A percentile compares a stretch with the other conserved stretches of the same genome.
Conservation (phyloP, 1,139 yeast species). For the Scheffersomyces illinoinensis region DNA sequence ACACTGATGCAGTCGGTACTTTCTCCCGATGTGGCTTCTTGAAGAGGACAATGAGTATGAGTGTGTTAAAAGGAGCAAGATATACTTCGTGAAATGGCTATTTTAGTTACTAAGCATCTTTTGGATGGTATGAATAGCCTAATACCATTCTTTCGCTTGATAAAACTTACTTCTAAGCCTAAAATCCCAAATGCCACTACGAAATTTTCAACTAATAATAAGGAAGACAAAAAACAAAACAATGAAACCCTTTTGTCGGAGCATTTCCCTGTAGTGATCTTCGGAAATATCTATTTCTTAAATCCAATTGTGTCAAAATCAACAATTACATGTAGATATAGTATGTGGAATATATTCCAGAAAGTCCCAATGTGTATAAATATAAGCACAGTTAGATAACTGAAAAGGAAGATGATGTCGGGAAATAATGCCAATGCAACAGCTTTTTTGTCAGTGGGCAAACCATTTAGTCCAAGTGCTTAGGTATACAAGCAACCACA, state of each 20-base stretch:
- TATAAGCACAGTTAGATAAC: neutral
- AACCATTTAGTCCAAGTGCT: conserved; percentile 1
- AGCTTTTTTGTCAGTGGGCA: neutral
- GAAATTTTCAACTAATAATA: neutral
- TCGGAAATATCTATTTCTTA: neutral
- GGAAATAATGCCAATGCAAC: neutral
- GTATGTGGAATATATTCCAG: neutral
- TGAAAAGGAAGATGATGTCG: no score
- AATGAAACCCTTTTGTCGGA: neutral
- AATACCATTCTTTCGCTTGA: neutral
- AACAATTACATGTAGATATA: neutral
- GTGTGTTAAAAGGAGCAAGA: neutral
- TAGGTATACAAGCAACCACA: conserved; percentile 5
- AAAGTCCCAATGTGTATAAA: neutral
- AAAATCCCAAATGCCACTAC: neutral
- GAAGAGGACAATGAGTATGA: neutral
- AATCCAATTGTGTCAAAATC: neutral
- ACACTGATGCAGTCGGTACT: neutral
- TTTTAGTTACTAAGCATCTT: neutral
- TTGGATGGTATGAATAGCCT: neutral
- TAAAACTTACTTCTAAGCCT: neutral
- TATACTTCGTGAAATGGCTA: neutral
- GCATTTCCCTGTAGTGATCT: neutral
- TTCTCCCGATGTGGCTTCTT: neutral
- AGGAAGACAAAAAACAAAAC: neutral